Evolutionary conservation across 495 filamentous ascomycete species (phyloP), one percentile per base, ranked within the genome.

Genomic region (Immersiella caudata): DNA sequence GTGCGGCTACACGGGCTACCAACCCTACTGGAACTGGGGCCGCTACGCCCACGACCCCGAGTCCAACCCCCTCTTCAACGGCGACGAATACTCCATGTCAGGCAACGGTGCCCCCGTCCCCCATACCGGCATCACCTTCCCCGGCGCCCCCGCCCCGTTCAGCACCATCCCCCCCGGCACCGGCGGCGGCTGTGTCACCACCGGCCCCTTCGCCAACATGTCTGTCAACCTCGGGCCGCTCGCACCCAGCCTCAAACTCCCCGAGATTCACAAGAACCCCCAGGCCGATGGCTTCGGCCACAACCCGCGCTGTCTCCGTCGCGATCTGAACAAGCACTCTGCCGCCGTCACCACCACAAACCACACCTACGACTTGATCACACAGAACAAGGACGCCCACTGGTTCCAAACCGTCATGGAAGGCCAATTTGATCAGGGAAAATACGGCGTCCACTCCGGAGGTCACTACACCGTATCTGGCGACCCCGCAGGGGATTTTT

Each of bases 271-370:
- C 35, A 77, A 73, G 71, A 80, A 80, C 63, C 77, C 79, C 6
- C 71, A 62, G 16, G 49, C 69, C n/a, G 74, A 80, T 63, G 79
- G 80, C 20, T 69, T 80, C 0, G 78, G 75, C 0, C 75, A 78
- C 73, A 89, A 89, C 77, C 89, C 87, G 0, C 85, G 89, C 59
- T 91, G 91, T 67, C 75, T 93, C 58, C 83, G 78, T 35, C 85
- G 91, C 12, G 90, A 91, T 70, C 76, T 93, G 65, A 85, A 84
- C 62, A 73, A 80, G 14, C 75, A 79, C 21, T 83, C 82, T 50
- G 81, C 81, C 25, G 87, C 85, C 61, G 69, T 69, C 12, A 78
- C 78, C 0, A 72, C 67, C 18, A 67, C 72, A 7, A 74, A 74
- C 60, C 65, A 72, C 70, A 71, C 67, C 1, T 58, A 67, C 50